Evolutionary conservation across 2,329 filamentous ascomycete genomes (phyloP).

Genomic region (Alternaria gansuensis): DNA sequence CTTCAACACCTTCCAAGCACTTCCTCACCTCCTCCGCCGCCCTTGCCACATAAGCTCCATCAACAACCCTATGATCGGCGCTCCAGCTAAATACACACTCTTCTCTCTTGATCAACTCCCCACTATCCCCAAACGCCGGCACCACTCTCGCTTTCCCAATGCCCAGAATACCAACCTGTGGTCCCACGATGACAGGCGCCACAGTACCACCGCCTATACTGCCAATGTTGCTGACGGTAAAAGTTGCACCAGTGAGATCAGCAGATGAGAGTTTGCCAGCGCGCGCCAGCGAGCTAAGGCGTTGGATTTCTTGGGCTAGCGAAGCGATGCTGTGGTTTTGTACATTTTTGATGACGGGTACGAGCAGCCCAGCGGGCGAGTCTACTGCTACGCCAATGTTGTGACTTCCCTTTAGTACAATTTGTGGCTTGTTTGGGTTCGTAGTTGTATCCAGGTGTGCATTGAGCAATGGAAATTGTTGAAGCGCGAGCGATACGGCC

Average conservation of each 20-base stretch:
- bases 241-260: constrained; percentile 86
- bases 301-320: constrained; percentile 77
- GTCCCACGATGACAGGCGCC: constrained; percentile 87
- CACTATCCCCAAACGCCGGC: constrained; percentile 73
- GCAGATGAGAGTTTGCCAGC: constrained; percentile 76
- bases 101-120: constrained; percentile 74
- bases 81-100: constrained; percentile 95
- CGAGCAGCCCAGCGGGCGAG: constrained; percentile 84
- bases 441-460: constrained; percentile 74
- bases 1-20: constrained; percentile 83
- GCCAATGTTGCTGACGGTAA: constrained; percentile 96
- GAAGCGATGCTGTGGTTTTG: constrained; percentile 77
- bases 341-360: constrained; percentile 90
- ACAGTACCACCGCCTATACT: constrained; percentile 94
- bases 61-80: constrained; percentile 91
- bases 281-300: constrained; percentile 76
- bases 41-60: constrained; percentile 92
- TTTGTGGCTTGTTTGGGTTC: constrained; percentile 71
- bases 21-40: constrained; percentile 82
- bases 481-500: constrained; percentile 84
- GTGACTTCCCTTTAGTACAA: constrained; percentile 83
- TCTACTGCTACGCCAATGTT: constrained; percentile 98
- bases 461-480: constrained; percentile 86
- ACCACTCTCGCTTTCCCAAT: constrained; percentile 82
- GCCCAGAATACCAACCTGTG: constrained; percentile 90